Evolutionary conservation across 768 basidiomycete species (phyloP).

Genomic region (Hypsizygus marmoreus): DNA sequence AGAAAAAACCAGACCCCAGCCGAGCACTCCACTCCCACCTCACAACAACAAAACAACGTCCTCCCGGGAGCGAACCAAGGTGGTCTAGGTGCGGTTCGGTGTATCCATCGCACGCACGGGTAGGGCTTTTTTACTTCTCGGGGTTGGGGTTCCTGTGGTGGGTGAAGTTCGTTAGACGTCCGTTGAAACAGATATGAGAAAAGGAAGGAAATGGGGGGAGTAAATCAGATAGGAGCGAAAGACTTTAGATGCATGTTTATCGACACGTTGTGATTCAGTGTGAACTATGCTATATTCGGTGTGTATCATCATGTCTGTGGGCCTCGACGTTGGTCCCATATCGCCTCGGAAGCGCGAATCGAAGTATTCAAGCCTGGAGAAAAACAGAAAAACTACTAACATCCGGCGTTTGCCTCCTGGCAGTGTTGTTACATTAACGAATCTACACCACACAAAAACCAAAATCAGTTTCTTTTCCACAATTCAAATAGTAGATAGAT

Average conservation of each 20-base stretch:
- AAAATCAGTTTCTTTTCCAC: background rate
- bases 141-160: constrained; percentile 61
- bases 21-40: constrained; percentile 5
- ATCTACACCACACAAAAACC: constrained; percentile 43
- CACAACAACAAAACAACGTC: constrained; percentile 7
- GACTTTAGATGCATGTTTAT: constrained; percentile 86
- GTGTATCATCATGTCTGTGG: constrained; percentile 59
- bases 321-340: background rate
- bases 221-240: constrained; percentile 99
- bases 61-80: constrained; percentile 3
- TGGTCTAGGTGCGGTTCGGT: constrained; percentile 2
- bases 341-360: background rate
- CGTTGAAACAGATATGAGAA: constrained; percentile 10
- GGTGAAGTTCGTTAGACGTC: constrained; percentile 24
- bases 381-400: constrained; percentile 56
- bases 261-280: constrained; percentile 86
- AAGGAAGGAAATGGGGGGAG: constrained; percentile 18
- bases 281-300: constrained; percentile 88
- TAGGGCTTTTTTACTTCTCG: constrained; percentile 50
- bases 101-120: background rate
- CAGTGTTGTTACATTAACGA: constrained; percentile 90
- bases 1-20: background rate
- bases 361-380: constrained; percentile 7
- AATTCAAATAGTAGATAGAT: background rate
- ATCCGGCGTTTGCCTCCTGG: constrained; percentile 95